Base-by-base conservation (phyloP, 495 filamentous ascomycete species). In the Collariella sp. region DNA sequence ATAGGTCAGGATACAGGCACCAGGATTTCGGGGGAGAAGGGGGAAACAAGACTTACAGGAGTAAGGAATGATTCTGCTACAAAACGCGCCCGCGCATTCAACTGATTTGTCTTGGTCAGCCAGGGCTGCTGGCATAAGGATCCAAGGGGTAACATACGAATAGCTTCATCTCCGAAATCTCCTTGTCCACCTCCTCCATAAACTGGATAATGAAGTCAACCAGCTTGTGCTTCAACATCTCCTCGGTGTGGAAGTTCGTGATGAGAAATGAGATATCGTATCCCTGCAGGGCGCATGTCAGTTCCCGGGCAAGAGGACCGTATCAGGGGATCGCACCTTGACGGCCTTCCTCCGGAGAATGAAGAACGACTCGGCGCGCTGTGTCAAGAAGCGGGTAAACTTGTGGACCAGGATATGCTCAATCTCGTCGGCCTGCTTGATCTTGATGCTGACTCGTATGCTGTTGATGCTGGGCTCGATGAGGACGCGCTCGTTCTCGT, bases 161-260 rank as follows among this genome's bases (percentile, higher is more conserved):
- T 57, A 99, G 82, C 81, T 99, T 99, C 93, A 97, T 96, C 72
- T 97, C 94, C 1, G 91, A 97, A 48, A 97, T 97, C 70, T 99
- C 94, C 76, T 97, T 97, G 65, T 97, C 93, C 26, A 97, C 93
- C 64, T 99, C 94, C 72, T 97, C 91, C 91, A 97, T 96, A 67
- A 96, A 97, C 59, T 96, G 84, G 55, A 99, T 95, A 55, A 97
- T 93, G 63, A 98, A 98, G 65, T 98, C 93, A 10, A 98, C 94
- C 56, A 98, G 75, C 73, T 98, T 96, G 66, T 98, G 89, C 75
- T 96, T 97, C 64, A 97, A 70, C 89, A 99, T 93, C 62, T 90
- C 85, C 67, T 97, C 94, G 16, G 91, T 96, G 62, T 99, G 93
- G 76, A 88, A 89, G 70, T 99, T 97, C 13, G 94, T 97, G 61